Base-by-base conservation (phyloP, 495 filamentous ascomycete species). In the Chlorociboria aeruginascens region DNA sequence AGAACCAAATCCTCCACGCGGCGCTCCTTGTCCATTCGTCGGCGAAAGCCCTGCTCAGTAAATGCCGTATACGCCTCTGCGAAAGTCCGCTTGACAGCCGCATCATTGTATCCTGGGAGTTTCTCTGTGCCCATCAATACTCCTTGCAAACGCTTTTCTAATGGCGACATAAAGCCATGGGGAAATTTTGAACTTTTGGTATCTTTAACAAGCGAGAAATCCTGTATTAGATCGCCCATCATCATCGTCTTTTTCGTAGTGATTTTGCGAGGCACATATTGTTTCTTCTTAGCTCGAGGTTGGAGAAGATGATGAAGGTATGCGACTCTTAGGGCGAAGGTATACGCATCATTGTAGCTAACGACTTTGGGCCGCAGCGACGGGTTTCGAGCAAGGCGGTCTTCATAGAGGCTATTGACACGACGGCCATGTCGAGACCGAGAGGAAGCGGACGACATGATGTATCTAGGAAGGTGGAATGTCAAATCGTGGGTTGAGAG, bases 291-390 rank as follows among this genome's bases (percentile, higher is more conserved):
- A 53, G 83, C 75, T 55, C 88, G 83, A 52, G 93, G 92, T 39
- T 94, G 85, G 43, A 99, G 80, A 28, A 97, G 81, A 64, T 99
- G 89, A 67, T 86, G 70, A 30, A 99, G 83, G 65, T 88, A 96
- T 55, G 93, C 89, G 56, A 86, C 81, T 43, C 93, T 84, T 43
- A 99, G 79, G 52, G 89, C 87, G 62, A 82, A 94, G 34, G 78
- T 82, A 68, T 89, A 94, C 63, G 86, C 89, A 66, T 95, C 86
- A 53, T 86, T 70, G 59, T 71, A 69, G 58, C 65, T 72, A 28
- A 76, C 66, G 13, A 58, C 52, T 28, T 65, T 53, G 10, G 62
- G 61, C 34, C 64, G 63, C 17, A 64, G 52, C 20, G 73, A 72
- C 40, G 65, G 58, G 41, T 61, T 64, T 45, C 63, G 59, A 25